Base-by-base conservation (phyloP, 805 yeast genomes). In the Torulaspora indica region DNA sequence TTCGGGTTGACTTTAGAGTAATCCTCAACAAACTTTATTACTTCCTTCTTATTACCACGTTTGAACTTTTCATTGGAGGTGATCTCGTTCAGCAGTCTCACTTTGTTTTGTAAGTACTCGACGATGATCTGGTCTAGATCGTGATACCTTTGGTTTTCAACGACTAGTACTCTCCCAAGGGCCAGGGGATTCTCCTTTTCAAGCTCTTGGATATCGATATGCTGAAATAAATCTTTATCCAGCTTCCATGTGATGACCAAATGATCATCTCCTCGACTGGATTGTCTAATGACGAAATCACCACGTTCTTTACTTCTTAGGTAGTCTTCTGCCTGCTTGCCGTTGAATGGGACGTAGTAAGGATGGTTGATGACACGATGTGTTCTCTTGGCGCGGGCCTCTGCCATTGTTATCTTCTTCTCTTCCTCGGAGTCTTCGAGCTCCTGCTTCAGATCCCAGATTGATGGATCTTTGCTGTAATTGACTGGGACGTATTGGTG, bases 171-270 rank as follows among this genome's bases (percentile, higher is more conserved):
- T 43, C 74, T 72, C 39, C 88, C 88, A 33, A 83, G 60, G 0
- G 79, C 74, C 45, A 69, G 70, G 27, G 84, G 88, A 49, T 77
- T 79, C 41, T 77, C 82, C 57, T 80, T 79, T 36, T 75, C 81
- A 37, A 76, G 74, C 66, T 93, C 98, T 49, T 81, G 72, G 36
- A 93, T 85, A 55, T 89, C 93, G 51, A 93, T 71, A 63, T 93
- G 98, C 63, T 93, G 98, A 68, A 84, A 93, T 49, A 91, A 69
- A 61, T 82, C 85, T 60, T 86, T 91, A 47, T 86, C 93, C 36
- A 93, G 90, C 63, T 93, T 93, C 97, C 98, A 93, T 0, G 99
- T 91, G 33, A 91, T 82, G 2, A 96, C 89, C 54, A 93, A 74
- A 64, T 82, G 96, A 51, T 87, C 85, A 37, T 77, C 74, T 34